A percentile compares a stretch with the other conserved stretches of the same genome.
These are phyloP conservation scores for Secale cereale DNA, from an alignment of 176 grass and related monocot genomes.

Conservation along the genomic window DNA sequence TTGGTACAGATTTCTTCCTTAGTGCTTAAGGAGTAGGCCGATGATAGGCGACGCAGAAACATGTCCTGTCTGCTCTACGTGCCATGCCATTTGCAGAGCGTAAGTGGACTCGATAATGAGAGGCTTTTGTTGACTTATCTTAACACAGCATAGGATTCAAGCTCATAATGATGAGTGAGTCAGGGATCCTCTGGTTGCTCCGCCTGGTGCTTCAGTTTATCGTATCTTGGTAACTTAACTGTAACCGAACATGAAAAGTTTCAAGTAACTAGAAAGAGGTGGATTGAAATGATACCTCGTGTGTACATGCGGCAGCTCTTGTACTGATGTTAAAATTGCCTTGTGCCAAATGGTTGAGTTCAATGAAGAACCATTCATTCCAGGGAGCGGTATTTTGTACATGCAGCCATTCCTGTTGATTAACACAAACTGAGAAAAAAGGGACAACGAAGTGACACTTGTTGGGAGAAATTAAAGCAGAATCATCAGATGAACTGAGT, in stretches of 20 bases:
- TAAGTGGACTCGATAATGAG: constrained; percentile 25
- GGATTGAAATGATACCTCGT: neutral
- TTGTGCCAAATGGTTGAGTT: constrained; percentile 1
- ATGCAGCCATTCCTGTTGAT: neutral
- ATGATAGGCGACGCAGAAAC: constrained; percentile 28
- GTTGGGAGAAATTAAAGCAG: constrained; percentile 15
- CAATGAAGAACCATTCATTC: neutral
- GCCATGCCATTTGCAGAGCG: constrained; percentile 23
- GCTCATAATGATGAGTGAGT: constrained; percentile 39
- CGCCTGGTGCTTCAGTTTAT: neutral
- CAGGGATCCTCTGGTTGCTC: neutral
- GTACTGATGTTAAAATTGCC: neutral
- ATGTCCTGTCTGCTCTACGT: constrained; percentile 30
- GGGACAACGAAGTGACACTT: neutral
- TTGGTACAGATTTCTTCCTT: constrained; percentile 49
- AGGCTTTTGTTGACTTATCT: constrained; percentile 45
- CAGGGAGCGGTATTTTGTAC: neutral
- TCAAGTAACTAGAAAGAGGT: neutral
- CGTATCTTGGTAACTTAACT: constrained; percentile 7
- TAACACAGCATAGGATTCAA: constrained; percentile 29
- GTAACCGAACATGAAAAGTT: constrained; percentile 21
- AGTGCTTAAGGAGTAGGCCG: constrained; percentile 52
- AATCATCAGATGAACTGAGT: neutral
- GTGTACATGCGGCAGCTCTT: neutral
- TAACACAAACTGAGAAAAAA: neutral